Percentiles rank a stretch among this genome's conserved stretches.
Conservation (phyloP, 495 filamentous ascomycete species). For the Acidiella bohemica region DNA sequence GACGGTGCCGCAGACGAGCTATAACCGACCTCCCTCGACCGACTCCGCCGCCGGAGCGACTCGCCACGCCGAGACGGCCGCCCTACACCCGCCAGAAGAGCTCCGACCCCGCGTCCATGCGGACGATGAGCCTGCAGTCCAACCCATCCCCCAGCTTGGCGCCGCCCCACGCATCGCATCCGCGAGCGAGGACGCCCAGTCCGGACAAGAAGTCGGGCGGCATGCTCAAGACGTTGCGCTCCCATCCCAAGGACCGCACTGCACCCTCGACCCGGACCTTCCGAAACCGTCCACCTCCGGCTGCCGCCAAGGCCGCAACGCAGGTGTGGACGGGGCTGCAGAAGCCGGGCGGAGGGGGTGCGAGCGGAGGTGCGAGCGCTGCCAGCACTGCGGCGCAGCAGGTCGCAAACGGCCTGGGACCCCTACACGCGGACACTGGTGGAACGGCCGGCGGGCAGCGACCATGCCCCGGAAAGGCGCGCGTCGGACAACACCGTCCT, state of each 20-base stretch:
- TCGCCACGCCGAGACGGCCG: constrained; percentile 21
- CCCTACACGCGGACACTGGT: constrained; percentile 20
- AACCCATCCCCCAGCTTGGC: constrained; percentile 4
- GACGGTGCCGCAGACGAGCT: constrained; percentile 65
- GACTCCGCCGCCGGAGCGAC: constrained; percentile 47
- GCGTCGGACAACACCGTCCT: constrained; percentile 8
- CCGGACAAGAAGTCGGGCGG: constrained; percentile 59
- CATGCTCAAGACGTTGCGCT: constrained; percentile 73
- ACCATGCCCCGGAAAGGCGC: constrained; percentile 1
- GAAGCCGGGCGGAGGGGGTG: constrained; percentile 1
- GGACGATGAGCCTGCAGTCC: constrained; percentile 17
- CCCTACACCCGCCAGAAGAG: constrained; percentile 36
- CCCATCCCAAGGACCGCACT: constrained; percentile 46
- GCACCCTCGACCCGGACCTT: constrained; percentile 31
- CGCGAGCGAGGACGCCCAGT: constrained; percentile 50
- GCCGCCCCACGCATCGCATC: constrained; percentile 17
- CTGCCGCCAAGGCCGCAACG: constrained; percentile 74
- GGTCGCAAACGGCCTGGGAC: constrained; percentile 14
- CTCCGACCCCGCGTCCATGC: constrained; percentile 31
- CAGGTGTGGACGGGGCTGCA: constrained; percentile 51
- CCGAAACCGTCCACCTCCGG: constrained; percentile 25
- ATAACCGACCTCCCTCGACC: constrained; percentile 58
- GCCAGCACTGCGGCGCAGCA: too few species aligned
- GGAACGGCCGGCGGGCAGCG: constrained; percentile 2
- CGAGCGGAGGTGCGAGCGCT: background rate